Percentiles rank a stretch among this genome's conserved stretches.
Conservation (phyloP, 306 rosid genomes). For the Gleditsia sinensis region DNA sequence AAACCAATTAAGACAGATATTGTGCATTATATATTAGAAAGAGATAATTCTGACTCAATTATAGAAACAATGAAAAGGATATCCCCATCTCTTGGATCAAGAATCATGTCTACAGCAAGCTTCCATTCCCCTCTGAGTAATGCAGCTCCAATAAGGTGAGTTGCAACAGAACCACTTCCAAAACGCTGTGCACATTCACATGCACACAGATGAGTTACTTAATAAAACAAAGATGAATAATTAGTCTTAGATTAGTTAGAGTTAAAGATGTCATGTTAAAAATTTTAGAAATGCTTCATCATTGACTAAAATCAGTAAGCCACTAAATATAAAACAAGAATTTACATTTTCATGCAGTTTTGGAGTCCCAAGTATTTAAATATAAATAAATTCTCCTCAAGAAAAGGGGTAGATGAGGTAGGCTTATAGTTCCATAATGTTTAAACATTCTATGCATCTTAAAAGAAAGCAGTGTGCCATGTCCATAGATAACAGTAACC, state of each 20-base stretch:
- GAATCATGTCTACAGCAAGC: conserved; percentile 75
- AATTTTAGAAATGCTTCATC: background rate
- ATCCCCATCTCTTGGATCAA: conserved; percentile 98
- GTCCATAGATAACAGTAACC: background rate
- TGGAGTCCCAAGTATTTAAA: background rate
- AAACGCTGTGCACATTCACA: conserved; percentile 68
- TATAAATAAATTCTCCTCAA: conserved; percentile 4
- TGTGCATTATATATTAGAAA: conserved; percentile 4
- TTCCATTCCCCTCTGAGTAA: conserved; percentile 92
- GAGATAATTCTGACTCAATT: background rate
- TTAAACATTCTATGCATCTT: background rate
- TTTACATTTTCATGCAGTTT: conserved; percentile 13
- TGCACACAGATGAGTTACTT: conserved; percentile 31
- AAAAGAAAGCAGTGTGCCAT: no score
- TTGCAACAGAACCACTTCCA: conserved; percentile 96
- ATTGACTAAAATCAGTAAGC: conserved; percentile 3
- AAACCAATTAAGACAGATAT: conserved; percentile 29
- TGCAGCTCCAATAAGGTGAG: conserved; percentile 79
- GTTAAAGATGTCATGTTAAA: conserved; percentile 8
- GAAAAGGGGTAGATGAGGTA: conserved; percentile 13
- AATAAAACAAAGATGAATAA: conserved; percentile 13
- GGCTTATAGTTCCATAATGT: conserved; percentile 10
- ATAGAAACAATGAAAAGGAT: conserved; percentile 64
- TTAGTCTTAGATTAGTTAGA: conserved; percentile 3
- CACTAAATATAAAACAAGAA: background rate